Percentiles rank a stretch among this genome's conserved stretches.
Conservation (phyloP, 148 eudicot genomes). For the Heliamphora exappendiculata region DNA sequence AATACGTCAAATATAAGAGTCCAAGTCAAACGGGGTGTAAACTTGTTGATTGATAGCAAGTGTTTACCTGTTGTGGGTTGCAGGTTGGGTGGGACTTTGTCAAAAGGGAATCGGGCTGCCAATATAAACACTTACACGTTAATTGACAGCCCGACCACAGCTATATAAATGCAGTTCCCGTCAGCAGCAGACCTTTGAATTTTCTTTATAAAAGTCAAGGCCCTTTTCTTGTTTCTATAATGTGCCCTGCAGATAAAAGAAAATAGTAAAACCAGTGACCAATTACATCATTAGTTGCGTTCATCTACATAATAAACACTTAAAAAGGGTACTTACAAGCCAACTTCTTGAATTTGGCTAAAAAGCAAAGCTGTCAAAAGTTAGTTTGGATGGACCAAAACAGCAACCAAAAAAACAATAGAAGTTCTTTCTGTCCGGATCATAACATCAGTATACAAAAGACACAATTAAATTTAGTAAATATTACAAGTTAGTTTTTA, state of each 20-base stretch:
- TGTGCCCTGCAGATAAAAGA: neutral
- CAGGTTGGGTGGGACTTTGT: neutral
- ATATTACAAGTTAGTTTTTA: too few species aligned
- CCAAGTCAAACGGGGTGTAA: constrained; percentile 10
- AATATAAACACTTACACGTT: neutral
- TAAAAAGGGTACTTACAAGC: too few species aligned
- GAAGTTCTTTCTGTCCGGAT: too few species aligned
- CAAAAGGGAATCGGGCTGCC: constrained; percentile 43
- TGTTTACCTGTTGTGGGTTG: constrained; percentile 17
- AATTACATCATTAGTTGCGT: neutral
- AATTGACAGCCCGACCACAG: constrained; percentile 44
- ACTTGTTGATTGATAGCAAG: constrained; percentile 8
- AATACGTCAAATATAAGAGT: constrained; percentile 6
- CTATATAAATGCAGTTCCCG: neutral
- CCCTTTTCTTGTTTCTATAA: neutral
- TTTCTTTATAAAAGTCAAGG: neutral
- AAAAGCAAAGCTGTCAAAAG: too few species aligned
- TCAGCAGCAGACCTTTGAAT: neutral
- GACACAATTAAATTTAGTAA: too few species aligned
- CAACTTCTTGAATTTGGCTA: too few species aligned
- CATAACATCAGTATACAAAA: too few species aligned
- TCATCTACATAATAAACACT: neutral
- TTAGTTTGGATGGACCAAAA: too few species aligned
- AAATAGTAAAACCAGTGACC: neutral
- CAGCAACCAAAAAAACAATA: too few species aligned